Percentiles rank a stretch among this genome's conserved stretches.
phyloP scores from a whole-genome alignment of 495 filamentous ascomycete species.

The Cryomyces minteri region DNA sequence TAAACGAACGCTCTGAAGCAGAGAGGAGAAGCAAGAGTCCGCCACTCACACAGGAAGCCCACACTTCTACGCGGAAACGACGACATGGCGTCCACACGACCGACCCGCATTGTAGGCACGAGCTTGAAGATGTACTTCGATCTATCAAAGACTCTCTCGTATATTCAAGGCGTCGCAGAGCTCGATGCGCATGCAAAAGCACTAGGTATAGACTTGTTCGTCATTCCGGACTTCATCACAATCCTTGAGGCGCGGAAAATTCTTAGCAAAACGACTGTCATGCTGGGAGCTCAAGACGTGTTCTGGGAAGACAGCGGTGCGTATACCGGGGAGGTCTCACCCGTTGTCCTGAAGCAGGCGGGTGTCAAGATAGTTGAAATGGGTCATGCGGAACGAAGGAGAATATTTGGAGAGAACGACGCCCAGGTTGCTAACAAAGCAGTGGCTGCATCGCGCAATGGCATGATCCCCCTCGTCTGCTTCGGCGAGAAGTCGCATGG shows the following conservation, averaged over 20 bases:
- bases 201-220: constrained; percentile 31
- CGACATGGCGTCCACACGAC: constrained; percentile 25
- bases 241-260: constrained; percentile 37
- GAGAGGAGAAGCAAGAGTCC: no score
- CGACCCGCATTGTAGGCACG: constrained; percentile 55
- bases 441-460: constrained; percentile 40
- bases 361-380: constrained; percentile 57
- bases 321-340: constrained; percentile 63
- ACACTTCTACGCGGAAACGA: no score
- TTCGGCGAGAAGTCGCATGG: constrained; percentile 44
- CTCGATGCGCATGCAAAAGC: constrained; percentile 19
- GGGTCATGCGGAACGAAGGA: constrained; percentile 59
- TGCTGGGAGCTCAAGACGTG: constrained; percentile 61
- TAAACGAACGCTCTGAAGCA: no score
- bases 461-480: constrained; percentile 63
- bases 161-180: constrained; percentile 37
- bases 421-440: constrained; percentile 44
- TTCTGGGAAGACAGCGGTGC: constrained; percentile 46
- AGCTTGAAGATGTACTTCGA: constrained; percentile 77
- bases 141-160: constrained; percentile 40
- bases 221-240: constrained; percentile 61
- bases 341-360: constrained; percentile 38
- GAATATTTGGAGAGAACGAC: constrained; percentile 55
- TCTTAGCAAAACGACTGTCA: constrained; percentile 24
- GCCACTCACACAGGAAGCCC: background rate